Evolutionary conservation across 352 stramenopile species (phyloP).

Genomic region (Pythium rishiriense): DNA sequence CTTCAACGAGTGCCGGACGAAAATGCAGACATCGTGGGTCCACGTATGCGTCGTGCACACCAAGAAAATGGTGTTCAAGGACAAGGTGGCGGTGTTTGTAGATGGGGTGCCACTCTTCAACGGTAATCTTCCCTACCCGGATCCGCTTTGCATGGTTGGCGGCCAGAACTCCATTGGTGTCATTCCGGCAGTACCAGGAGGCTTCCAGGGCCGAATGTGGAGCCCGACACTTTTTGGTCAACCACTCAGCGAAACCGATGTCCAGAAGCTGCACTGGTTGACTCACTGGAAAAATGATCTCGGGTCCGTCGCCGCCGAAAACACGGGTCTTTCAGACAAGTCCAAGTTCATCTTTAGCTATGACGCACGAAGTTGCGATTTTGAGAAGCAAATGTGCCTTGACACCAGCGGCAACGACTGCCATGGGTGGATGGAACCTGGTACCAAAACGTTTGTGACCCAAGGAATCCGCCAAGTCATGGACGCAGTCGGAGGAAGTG

Average conservation of each 20-base stretch:
- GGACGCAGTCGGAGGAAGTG: conserved; percentile 65
- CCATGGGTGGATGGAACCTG: conserved; percentile 66
- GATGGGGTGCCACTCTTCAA: conserved; percentile 59
- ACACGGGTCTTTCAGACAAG: conserved; percentile 61
- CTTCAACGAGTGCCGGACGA: conserved; percentile 44
- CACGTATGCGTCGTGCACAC: conserved; percentile 80
- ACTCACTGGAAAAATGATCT: conserved; percentile 77
- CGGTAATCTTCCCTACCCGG: conserved; percentile 71
- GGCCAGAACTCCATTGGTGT: conserved; percentile 76
- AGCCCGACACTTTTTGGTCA: conserved; percentile 76
- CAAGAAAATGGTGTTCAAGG: conserved; percentile 90
- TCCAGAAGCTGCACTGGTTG: conserved; percentile 73
- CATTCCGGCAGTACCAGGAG: conserved; percentile 40
- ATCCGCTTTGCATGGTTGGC: conserved; percentile 63
- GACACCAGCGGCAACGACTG: conserved; percentile 79
- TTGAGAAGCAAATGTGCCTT: conserved; percentile 52
- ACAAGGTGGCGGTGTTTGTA: conserved; percentile 78
- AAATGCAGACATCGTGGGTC: conserved; percentile 63
- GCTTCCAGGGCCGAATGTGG: conserved; percentile 71
- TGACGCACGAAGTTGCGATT: conserved; percentile 70
- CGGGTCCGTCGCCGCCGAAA: conserved; percentile 60
- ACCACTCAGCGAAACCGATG: conserved; percentile 57
- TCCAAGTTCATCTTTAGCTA: conserved; percentile 83
- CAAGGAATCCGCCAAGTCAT: conserved; percentile 66
- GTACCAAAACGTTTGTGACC: conserved; percentile 62